These are phyloP conservation scores for Tulasnella sp. DNA, from an alignment of 768 basidiomycete genomes.

Conservation along the genomic window DNA sequence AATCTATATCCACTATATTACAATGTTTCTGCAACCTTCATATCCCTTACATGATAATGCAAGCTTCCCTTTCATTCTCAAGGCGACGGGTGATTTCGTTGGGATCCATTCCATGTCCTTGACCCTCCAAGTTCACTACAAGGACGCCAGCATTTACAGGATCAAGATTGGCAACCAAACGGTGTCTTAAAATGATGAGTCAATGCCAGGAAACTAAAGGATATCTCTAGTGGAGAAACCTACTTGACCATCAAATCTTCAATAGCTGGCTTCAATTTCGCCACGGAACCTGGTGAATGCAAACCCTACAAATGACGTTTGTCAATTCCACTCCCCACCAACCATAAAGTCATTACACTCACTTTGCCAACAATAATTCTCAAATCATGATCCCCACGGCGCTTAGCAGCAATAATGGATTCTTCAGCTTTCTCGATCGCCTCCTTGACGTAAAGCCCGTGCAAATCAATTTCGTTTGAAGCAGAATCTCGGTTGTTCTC, in stretches of 20 bases:
- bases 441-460: constrained; percentile 36
- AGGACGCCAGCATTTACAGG: constrained; percentile 32
- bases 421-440: constrained; percentile 29
- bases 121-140: constrained; percentile 28
- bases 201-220: neutral
- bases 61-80: constrained; percentile 5
- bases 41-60: constrained; percentile 7
- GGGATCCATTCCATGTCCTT: constrained; percentile 5
- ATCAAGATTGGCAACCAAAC: constrained; percentile 30
- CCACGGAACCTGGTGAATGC: constrained; percentile 28
- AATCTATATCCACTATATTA: no score
- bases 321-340: neutral
- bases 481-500: constrained; percentile 27
- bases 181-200: constrained; percentile 22
- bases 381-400: constrained; percentile 23
- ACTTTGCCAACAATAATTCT: constrained; percentile 32
- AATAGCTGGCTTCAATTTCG: constrained; percentile 35
- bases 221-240: neutral
- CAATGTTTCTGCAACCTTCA: no score
- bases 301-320: constrained; percentile 18
- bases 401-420: constrained; percentile 26
- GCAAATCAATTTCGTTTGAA: constrained; percentile 31
- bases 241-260: constrained; percentile 29
- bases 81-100: constrained; percentile 12
- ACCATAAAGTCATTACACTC: neutral